Evolutionary conservation across 129 eudicot genomes (phyloP), one percentile per base, ranked within the genome.

Genomic region (Gnaphalium uliginosum): DNA sequence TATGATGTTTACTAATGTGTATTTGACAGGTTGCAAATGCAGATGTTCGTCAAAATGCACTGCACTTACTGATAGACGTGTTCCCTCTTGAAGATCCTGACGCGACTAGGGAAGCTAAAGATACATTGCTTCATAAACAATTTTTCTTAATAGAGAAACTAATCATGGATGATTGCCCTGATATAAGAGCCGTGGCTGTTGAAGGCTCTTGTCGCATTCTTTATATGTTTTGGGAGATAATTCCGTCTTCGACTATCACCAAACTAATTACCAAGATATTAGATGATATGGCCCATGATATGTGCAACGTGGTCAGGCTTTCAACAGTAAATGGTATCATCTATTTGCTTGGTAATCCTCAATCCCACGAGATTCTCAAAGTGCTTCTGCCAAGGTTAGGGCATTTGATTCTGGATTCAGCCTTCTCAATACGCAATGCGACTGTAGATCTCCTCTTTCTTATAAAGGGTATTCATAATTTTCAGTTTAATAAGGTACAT

Each of bases 11-110:
- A 37, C 27, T 75, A 29, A 21, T 26, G 78, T 72, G 65, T n/a
- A 25, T 79, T 59, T 77, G 74, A 86, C 86, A 95, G 97, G 96
- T 86, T 69, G 99, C 99, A 22, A 95, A 95, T 84, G 91, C 99
- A 74, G 86, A 95, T 71, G 99, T 95, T 67, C 97, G 99, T 33
- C 94, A 81, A 78, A 95, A 95, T 85, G 93, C 99, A 8, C 69
- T 95, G 81, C 92, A 87, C 83, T 79, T 95, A 51, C 92, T 95
- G 53, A 68, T 95, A 41, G 99, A 95, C 41, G 73, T 95, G 68
- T 95, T 95, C 67, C 99, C 99, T 74, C 89, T 95, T 41, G 97
- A 91, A 87, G 97, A 95, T 72, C 99, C 99, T 15, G 97, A 89
- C 66, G 84, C 93, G 11, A 91, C 90, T 26, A 86, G 94, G 76